phyloP scores from a whole-genome alignment of 208 protist genomes.

The Wallacemonas rigidus region DNA sequence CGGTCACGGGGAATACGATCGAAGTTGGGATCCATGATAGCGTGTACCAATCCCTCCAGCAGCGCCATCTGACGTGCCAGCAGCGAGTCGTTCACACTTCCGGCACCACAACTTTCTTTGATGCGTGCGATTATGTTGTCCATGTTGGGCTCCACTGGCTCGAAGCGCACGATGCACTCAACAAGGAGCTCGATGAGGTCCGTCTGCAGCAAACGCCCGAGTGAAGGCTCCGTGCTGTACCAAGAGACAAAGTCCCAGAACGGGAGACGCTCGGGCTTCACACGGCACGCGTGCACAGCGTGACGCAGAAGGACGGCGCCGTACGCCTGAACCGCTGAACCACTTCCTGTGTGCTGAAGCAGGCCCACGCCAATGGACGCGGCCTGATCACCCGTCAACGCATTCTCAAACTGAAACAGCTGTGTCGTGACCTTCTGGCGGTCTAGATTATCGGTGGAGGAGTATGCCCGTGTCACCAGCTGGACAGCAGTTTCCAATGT shows the following conservation, averaged over 20 bases:
- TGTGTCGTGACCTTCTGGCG: constrained; percentile 39
- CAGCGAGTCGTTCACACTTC: not conserved
- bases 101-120: not conserved
- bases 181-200: constrained; percentile 71
- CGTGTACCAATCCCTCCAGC: constrained; percentile 40
- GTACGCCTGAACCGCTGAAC: constrained; percentile 72
- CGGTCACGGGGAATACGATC: constrained; percentile 50
- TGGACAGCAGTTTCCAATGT: constrained; percentile 33
- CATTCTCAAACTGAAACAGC: constrained; percentile 60
- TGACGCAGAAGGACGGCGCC: constrained; percentile 74
- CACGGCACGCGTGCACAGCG: constrained; percentile 32
- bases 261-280: constrained; percentile 43
- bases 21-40: constrained; percentile 53
- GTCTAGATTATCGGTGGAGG: constrained; percentile 36
- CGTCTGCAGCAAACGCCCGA: constrained; percentile 45
- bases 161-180: constrained; percentile 54
- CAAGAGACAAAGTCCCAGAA: constrained; percentile 66
- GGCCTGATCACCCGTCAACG: constrained; percentile 33
- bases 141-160: constrained; percentile 16
- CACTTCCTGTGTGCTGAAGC: constrained; percentile 41
- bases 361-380: constrained; percentile 57
- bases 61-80: constrained; percentile 45
- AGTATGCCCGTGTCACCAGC: constrained; percentile 50
- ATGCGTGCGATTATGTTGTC: constrained; percentile 8
- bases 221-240: constrained; percentile 61